Evolutionary conservation across 306 rosid species (phyloP).

Genomic region (Medicago ruthenica): DNA sequence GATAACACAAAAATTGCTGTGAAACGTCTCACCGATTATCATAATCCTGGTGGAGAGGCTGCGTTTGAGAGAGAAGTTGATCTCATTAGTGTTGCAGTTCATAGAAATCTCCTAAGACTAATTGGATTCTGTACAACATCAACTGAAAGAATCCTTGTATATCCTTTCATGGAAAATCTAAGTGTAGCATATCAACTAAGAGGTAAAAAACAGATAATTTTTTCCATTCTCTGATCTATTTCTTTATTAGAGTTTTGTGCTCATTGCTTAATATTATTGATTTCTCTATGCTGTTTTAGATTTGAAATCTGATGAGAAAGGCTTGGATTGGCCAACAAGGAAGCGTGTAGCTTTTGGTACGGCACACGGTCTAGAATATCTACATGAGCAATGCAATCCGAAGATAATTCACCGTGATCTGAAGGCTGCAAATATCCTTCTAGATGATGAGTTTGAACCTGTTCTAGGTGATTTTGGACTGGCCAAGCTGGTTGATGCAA

Average conservation of each 20-base stretch:
- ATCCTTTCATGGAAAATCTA: conserved; percentile 94
- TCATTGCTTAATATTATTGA: conserved; percentile 26
- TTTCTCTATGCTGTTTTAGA: conserved; percentile 40
- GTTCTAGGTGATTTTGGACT: conserved; percentile 95
- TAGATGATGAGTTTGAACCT: conserved; percentile 86
- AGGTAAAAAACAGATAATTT: conserved; percentile 64
- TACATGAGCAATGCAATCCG: conserved; percentile 90
- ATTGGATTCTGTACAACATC: conserved; percentile 81
- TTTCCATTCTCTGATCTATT: not conserved
- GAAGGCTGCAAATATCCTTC: conserved; percentile 91
- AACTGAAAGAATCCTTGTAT: conserved; percentile 92
- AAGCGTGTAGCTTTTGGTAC: conserved; percentile 60
- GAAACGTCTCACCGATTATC: conserved; percentile 78
- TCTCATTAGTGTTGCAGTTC: conserved; percentile 90
- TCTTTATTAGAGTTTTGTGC: not conserved
- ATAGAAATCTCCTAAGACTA: conserved; percentile 80
- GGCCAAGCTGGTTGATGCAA: conserved; percentile 77
- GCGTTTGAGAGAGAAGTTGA: conserved; percentile 91
- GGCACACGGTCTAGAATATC: conserved; percentile 76
- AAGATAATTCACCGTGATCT: conserved; percentile 94
- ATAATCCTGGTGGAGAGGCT: conserved; percentile 94
- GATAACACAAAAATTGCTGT: conserved; percentile 77
- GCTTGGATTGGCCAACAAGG: conserved; percentile 59
- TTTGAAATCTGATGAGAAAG: conserved; percentile 56
- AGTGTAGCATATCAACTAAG: conserved; percentile 85